Base-by-base conservation (phyloP, 2,329 filamentous ascomycete species). In the Neofusicoccum umdonicola region DNA sequence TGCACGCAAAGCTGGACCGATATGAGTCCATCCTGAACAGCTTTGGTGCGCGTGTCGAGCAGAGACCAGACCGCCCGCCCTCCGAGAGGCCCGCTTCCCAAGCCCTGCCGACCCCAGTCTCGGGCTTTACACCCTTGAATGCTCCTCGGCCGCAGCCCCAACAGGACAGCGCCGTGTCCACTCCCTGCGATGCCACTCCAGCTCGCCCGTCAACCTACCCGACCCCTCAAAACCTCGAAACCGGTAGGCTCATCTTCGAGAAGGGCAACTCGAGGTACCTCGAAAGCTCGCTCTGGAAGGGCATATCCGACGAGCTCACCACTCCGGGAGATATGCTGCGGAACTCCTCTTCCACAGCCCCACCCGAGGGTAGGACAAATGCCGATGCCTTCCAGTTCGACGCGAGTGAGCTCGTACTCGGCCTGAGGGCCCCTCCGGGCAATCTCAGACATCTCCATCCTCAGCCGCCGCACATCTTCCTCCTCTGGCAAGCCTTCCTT, bases 401-500 rank as follows among this genome's bases (percentile, higher is more conserved):
- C 31, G 69, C 60, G 9, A 63, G 67, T 15, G 65, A 66, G 13
- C 41, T 75, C 1, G 58, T 76, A 1, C 70, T 76, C 9, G 68
- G 70, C 31, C 63, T 64, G 19, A 35, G 31, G 47, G 42, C 31
- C 42, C 17, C 66, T 67, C 6, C 1, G 61, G 39, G 48, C 52
- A 63, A 57, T 22, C 65, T 76, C 15, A 67, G 68, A 11, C 73
- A 77, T 1, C 68, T 87, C 0, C 88, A 90, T 69, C 90, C 91
- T 0, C 80, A 86, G 4, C 84, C 87, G 0, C 82, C 86, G 12
- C 86, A 91, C 39, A 85, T 90, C 31, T 88, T 91, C 70, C 83
- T 84, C 58, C 81, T 94, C 4, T 94, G 91, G 91, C 88, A 92
- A 72, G 80, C 87, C 8, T 93, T 89, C 68, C 78, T 92, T 5